A percentile compares a stretch with the other conserved stretches of the same genome.
phyloP scores from a whole-genome alignment of 2,329 filamentous ascomycete species.

The Neofusicoccum ribis region DNA sequence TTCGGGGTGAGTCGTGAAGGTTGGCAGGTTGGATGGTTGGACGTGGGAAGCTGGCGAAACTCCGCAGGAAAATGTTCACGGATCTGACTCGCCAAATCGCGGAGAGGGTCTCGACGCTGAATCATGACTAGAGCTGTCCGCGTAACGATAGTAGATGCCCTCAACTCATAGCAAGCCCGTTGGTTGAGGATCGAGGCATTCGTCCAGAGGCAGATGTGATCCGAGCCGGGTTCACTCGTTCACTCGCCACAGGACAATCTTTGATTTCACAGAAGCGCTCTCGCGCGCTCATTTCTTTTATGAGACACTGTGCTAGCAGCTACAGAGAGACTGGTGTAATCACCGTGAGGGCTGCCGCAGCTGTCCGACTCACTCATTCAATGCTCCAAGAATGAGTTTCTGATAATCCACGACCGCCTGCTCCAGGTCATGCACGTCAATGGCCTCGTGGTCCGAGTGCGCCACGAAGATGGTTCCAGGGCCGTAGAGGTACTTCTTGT shows the following conservation, averaged over 20 bases:
- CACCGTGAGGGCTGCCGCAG: not conserved
- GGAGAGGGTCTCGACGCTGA: not conserved
- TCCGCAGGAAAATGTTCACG: constrained; percentile 11
- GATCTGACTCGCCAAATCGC: not conserved
- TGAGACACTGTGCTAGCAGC: not conserved
- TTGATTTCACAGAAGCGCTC: not conserved
- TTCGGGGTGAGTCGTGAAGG: not conserved
- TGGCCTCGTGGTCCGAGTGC: constrained; percentile 78
- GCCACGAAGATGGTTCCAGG: constrained; percentile 78
- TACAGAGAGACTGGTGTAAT: not conserved
- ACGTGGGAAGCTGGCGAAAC: not conserved
- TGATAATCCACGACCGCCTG: constrained; percentile 78
- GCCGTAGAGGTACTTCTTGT: constrained; percentile 65
- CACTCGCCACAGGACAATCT: too few relatives aligned
- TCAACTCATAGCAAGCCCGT: too few relatives aligned
- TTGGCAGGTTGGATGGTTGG: not conserved
- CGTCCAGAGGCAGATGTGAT: too few relatives aligned
- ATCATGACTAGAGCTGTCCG: not conserved
- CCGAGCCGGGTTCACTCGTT: too few relatives aligned
- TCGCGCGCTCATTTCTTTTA: not conserved
- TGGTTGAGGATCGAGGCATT: too few relatives aligned
- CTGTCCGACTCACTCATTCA: not conserved
- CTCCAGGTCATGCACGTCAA: constrained; percentile 75
- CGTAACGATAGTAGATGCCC: too few relatives aligned
- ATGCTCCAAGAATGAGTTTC: constrained; percentile 40